A percentile compares a stretch with the other conserved stretches of the same genome.
These are phyloP conservation scores for Xylaria arbuscula DNA, from an alignment of 2,329 filamentous ascomycete species.

Conservation along the genomic window DNA sequence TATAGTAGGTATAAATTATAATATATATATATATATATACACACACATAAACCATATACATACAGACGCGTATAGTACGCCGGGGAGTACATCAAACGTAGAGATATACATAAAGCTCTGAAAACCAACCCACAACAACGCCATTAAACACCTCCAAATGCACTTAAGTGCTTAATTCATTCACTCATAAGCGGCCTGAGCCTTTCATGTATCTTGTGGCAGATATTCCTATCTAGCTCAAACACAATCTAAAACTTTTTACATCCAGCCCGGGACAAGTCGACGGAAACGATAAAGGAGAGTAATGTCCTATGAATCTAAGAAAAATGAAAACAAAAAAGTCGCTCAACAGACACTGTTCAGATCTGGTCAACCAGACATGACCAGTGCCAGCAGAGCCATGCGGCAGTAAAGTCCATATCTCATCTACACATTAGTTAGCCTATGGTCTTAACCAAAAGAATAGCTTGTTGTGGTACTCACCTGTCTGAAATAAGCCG, in stretches of 20 bases:
- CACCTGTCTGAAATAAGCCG: conserved; percentile 99
- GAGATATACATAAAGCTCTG: conserved; percentile 35
- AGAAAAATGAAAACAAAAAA: conserved; percentile 7
- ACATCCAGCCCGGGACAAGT: conserved; percentile 36
- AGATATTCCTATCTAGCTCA: conserved; percentile 48
- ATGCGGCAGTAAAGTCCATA: conserved; percentile 98
- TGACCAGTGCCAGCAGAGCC: conserved; percentile 93
- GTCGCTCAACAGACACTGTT: neutral
- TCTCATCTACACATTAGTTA: conserved; percentile 78
- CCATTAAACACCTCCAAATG: conserved; percentile 28
- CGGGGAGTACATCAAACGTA: conserved; percentile 30
- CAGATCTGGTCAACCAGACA: conserved; percentile 62
- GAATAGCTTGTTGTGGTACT: conserved; percentile 55
- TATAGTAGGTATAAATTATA: neutral
- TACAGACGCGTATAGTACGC: conserved; percentile 15
- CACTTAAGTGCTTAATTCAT: conserved; percentile 45
- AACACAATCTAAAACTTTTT: conserved; percentile 40
- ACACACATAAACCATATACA: conserved; percentile 31
- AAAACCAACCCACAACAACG: conserved; percentile 36
- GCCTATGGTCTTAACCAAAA: conserved; percentile 39
- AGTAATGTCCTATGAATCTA: conserved; percentile 1
- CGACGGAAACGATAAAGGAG: conserved; percentile 13
- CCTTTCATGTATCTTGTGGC: conserved; percentile 47
- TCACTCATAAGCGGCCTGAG: conserved; percentile 51
- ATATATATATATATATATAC: conserved; percentile 34